Evolutionary conservation across 2,329 filamentous ascomycete genomes (phyloP).

Genomic region (Aspergillus sp.): DNA sequence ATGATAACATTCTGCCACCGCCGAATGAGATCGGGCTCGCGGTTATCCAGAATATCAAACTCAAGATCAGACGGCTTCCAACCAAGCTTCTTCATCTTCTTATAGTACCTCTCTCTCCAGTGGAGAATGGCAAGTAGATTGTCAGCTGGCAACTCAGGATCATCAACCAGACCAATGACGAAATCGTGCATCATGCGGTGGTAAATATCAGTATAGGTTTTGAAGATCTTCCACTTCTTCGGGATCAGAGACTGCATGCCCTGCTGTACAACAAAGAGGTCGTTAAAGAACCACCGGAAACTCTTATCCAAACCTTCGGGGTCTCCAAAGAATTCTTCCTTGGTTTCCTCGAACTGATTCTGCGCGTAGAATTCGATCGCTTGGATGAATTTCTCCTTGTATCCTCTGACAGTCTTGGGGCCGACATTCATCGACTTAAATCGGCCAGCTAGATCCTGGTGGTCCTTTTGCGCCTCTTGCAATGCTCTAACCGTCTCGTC

Average conservation of each 20-base stretch:
- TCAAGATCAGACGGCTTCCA: constrained; percentile 72
- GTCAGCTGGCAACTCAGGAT: constrained; percentile 77
- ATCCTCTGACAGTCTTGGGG: constrained; percentile 86
- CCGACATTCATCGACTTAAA: constrained; percentile 96
- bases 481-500: constrained; percentile 87
- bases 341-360: constrained; percentile 70
- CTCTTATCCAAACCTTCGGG: constrained; percentile 80
- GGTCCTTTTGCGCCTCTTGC: constrained; percentile 92
- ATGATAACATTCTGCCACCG: constrained; percentile 96
- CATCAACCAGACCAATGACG: constrained; percentile 77
- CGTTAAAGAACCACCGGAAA: constrained; percentile 96
- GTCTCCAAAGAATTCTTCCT: constrained; percentile 77
- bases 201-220: constrained; percentile 86
- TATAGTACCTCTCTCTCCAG: constrained; percentile 94
- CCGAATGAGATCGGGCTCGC: constrained; percentile 84
- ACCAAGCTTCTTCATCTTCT: constrained; percentile 90
- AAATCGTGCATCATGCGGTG: constrained; percentile 96
- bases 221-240: constrained; percentile 93
- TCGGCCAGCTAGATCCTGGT: constrained; percentile 87
- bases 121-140: constrained; percentile 90
- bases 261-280: constrained; percentile 89
- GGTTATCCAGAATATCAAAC: constrained; percentile 86
- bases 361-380: constrained; percentile 73
- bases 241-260: constrained; percentile 92
- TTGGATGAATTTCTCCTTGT: constrained; percentile 92